A percentile compares a stretch with the other conserved stretches of the same genome.
Conservation (phyloP, 2,329 filamentous ascomycete genomes). For the Neonectria ditissima region DNA sequence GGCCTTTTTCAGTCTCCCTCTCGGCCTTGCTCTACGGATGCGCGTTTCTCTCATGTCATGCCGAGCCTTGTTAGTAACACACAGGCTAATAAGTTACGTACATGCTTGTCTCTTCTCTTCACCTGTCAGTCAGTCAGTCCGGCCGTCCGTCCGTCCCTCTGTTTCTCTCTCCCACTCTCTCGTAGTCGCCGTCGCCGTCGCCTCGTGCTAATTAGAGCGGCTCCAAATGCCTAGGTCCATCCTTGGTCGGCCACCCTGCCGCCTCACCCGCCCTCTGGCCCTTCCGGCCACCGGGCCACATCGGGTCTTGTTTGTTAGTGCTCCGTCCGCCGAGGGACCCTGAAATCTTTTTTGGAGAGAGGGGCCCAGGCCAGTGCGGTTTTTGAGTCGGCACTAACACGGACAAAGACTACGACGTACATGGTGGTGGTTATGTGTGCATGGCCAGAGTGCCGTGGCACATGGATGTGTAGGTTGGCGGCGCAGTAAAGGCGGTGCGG, state of each 20-base stretch:
- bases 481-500: neutral
- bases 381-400: slow-evolving; percentile 16
- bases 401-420: slow-evolving; percentile 5
- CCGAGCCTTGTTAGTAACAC: slow-evolving; percentile 17
- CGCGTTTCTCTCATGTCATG: slow-evolving; percentile 17
- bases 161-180: neutral
- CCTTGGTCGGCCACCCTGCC: slow-evolving; percentile 30
- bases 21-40: neutral
- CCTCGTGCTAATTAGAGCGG: neutral
- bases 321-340: slow-evolving; percentile 36
- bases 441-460: slow-evolving; percentile 14
- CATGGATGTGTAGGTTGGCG: neutral
- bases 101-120: slow-evolving; percentile 2
- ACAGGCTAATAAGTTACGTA: slow-evolving; percentile 14
- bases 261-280: slow-evolving; percentile 41
- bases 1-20: slow-evolving; percentile 16
- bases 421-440: slow-evolving; percentile 9
- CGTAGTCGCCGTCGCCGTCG: slow-evolving; percentile 19
- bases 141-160: slow-evolving; percentile 8
- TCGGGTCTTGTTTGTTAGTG: slow-evolving; percentile 37
- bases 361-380: slow-evolving; percentile 20
- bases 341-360: slow-evolving; percentile 42
- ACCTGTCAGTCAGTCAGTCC: too few species aligned
- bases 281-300: slow-evolving; percentile 37
- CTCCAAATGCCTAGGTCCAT: neutral